Evolutionary conservation across 805 yeast genomes (phyloP).

Genomic region (Debaryomyces tyrocola): DNA sequence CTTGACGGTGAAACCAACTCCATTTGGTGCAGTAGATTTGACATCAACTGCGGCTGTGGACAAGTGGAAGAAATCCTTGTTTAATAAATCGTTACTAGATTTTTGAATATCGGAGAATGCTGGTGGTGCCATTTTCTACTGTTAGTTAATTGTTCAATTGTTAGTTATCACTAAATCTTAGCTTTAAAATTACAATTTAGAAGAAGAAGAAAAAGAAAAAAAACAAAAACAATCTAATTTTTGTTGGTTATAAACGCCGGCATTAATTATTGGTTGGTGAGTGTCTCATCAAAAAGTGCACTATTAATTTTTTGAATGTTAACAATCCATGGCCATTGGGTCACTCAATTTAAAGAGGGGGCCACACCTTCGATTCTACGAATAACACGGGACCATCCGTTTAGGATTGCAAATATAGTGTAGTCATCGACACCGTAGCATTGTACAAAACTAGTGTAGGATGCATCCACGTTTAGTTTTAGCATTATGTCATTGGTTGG

Average conservation of each 20-base stretch:
- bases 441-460: not conserved
- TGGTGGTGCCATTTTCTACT: slow-evolving; percentile 56
- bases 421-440: not conserved
- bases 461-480: not conserved
- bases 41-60: slow-evolving; percentile 86
- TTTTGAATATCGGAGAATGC: slow-evolving; percentile 93
- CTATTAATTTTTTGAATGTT: not conserved
- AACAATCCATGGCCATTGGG: not conserved
- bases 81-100: slow-evolving; percentile 85
- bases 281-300: not conserved
- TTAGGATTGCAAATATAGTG: not conserved
- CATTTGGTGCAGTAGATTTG: slow-evolving; percentile 93
- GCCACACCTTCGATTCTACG: not conserved
- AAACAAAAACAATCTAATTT: not conserved
- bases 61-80: slow-evolving; percentile 90
- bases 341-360: not conserved
- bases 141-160: not conserved
- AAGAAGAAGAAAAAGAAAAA: slow-evolving; percentile 2
- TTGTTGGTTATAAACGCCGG: not conserved
- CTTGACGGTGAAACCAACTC: slow-evolving; percentile 91
- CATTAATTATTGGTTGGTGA: not conserved
- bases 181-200: not conserved
- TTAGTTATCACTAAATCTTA: slow-evolving; percentile 1
- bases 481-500: not conserved
- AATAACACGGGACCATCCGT: too few species aligned